Conservation (phyloP, 2,329 filamentous ascomycete species). For the Teratosphaeria gauchensis region DNA sequence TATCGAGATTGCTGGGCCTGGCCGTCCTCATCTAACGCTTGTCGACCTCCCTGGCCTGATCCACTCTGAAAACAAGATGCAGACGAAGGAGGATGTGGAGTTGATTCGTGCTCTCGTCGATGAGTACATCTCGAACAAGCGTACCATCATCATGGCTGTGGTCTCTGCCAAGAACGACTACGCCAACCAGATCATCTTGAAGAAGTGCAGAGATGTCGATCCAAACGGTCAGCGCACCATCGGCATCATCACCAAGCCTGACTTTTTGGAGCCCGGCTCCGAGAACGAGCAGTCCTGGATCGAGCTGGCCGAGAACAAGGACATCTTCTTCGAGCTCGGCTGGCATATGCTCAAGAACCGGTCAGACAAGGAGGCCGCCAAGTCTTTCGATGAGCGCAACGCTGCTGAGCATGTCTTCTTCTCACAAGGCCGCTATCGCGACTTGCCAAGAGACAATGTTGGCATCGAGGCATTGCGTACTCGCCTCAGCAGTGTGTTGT, state of each 20-base stretch:
- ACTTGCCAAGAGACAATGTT: slow-evolving; percentile 23
- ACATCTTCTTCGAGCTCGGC: slow-evolving; percentile 34
- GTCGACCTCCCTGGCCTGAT: slow-evolving; percentile 32
- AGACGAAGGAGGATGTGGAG: slow-evolving; percentile 25
- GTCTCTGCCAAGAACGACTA: slow-evolving; percentile 36
- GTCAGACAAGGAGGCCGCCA: slow-evolving; percentile 24
- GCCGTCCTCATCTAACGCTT: slow-evolving; percentile 27
- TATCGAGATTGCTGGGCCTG: slow-evolving; percentile 38
- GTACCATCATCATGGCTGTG: slow-evolving; percentile 37
- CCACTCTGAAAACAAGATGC: slow-evolving; percentile 21
- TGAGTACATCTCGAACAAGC: slow-evolving; percentile 46
- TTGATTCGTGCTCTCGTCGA: slow-evolving; percentile 30
- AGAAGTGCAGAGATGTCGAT: slow-evolving; percentile 40
- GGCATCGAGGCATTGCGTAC: slow-evolving; percentile 42
- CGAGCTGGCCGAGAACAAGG: slow-evolving; percentile 30
- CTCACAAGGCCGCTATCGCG: slow-evolving; percentile 18
- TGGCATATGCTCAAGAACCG: slow-evolving; percentile 48
- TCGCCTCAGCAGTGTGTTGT: slow-evolving; percentile 44
- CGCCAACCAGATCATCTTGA: slow-evolving; percentile 49
- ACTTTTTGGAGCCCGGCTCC: slow-evolving; percentile 32
- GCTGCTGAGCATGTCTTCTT: slow-evolving; percentile 29
- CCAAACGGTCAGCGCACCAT: slow-evolving; percentile 39
- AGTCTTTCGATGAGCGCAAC: slow-evolving; percentile 32
- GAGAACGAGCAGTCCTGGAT: slow-evolving; percentile 34
- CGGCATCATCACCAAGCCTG: slow-evolving; percentile 51